These are phyloP conservation scores for Santalum album DNA, from an alignment of 164 flowering plant species.

Conservation along the genomic window DNA sequence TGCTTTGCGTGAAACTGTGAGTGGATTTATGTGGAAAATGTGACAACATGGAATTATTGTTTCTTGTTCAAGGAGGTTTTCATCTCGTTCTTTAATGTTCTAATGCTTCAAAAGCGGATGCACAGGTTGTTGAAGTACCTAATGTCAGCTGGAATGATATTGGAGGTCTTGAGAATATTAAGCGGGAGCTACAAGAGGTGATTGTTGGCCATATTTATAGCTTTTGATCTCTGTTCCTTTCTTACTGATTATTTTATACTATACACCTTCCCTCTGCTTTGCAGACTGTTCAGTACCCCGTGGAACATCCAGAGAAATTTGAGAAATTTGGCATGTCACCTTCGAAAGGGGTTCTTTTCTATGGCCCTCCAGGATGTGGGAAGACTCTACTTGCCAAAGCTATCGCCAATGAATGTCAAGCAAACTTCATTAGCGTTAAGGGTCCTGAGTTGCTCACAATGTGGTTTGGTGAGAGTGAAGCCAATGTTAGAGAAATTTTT, in stretches of 20 bases:
- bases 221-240: no score
- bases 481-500: slow-evolving; percentile 28
- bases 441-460: slow-evolving; percentile 36
- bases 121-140: slow-evolving; percentile 21
- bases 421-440: slow-evolving; percentile 35
- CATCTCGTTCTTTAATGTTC: background rate
- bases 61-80: background rate
- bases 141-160: slow-evolving; percentile 21
- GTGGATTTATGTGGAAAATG: background rate
- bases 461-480: slow-evolving; percentile 48
- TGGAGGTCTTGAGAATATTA: slow-evolving; percentile 23
- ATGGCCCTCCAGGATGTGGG: slow-evolving; percentile 41
- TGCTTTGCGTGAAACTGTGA: slow-evolving; percentile 19
- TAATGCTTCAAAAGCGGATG: background rate
- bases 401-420: slow-evolving; percentile 37
- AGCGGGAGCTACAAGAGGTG: slow-evolving; percentile 16
- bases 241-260: no score
- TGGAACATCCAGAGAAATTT: slow-evolving; percentile 35
- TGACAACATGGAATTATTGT: no score
- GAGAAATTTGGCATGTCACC: slow-evolving; percentile 40
- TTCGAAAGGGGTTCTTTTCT: slow-evolving; percentile 34
- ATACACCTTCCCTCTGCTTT: background rate
- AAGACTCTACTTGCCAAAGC: slow-evolving; percentile 39
- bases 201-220: background rate
- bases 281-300: slow-evolving; percentile 35